phyloP scores from a whole-genome alignment of 495 filamentous ascomycete species.

The Hypomontagnella submonticulosa region DNA sequence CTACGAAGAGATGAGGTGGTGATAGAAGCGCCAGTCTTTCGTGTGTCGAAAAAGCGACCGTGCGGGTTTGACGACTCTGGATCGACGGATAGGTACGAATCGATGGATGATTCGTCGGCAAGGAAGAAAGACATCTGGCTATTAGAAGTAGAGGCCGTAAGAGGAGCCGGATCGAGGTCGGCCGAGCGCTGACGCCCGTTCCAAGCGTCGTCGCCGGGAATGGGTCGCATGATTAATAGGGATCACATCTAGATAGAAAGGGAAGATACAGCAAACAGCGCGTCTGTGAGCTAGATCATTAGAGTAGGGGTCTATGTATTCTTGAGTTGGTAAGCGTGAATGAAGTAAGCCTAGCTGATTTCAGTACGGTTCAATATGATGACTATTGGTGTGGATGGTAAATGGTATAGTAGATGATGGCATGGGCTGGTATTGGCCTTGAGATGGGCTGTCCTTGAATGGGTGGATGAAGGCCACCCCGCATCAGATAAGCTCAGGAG shows the following conservation, averaged over 20 bases:
- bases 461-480: slow-evolving; percentile 40
- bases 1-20: slow-evolving; percentile 23
- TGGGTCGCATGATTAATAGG: slow-evolving; percentile 51
- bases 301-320: slow-evolving; percentile 16
- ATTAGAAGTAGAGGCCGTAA: slow-evolving; percentile 36
- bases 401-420: slow-evolving; percentile 31
- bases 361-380: slow-evolving; percentile 10
- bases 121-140: slow-evolving; percentile 67
- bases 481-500: slow-evolving; percentile 46
- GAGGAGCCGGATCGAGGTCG: slow-evolving; percentile 45
- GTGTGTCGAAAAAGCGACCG: slow-evolving; percentile 49
- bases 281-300: slow-evolving; percentile 3
- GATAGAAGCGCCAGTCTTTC: slow-evolving; percentile 41
- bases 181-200: slow-evolving; percentile 47
- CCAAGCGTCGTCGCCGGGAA: slow-evolving; percentile 53
- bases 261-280: slow-evolving; percentile 13
- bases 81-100: no score
- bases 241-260: slow-evolving; percentile 37
- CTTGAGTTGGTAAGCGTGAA: slow-evolving; percentile 2
- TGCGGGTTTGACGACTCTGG: slow-evolving; percentile 48
- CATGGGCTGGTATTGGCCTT: slow-evolving; percentile 24
- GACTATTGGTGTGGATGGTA: slow-evolving; percentile 21
- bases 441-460: slow-evolving; percentile 23
- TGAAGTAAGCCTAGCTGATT: not conserved
- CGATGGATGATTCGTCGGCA: slow-evolving; percentile 63